These are phyloP conservation scores for Pelargonium myrrhifolium DNA, from an alignment of 441 rosid genomes.

Conservation along the genomic window DNA sequence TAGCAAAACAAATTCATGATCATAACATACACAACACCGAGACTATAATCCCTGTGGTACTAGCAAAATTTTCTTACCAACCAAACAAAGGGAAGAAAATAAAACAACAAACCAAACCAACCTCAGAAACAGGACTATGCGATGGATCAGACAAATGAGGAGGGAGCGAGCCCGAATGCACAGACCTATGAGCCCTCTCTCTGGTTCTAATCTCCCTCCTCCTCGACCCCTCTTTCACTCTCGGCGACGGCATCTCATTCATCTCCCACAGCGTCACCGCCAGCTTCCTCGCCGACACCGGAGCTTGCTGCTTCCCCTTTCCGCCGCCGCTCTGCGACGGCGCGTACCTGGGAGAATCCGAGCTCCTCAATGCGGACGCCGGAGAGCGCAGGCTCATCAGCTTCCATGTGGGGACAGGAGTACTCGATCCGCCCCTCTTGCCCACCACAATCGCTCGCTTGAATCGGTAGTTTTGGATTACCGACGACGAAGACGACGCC, in stretches of 20 bases:
- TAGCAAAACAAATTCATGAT: neutral
- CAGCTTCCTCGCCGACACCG: constrained; percentile 88
- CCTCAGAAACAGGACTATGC: constrained; percentile 95
- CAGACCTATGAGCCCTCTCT: constrained; percentile 47
- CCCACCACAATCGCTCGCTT: constrained; percentile 87
- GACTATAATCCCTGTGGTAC: neutral
- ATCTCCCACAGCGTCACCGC: constrained; percentile 98
- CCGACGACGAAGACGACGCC: constrained; percentile 81
- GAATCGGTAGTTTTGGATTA: constrained; percentile 64
- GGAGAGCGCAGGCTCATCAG: constrained; percentile 61
- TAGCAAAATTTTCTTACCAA: neutral
- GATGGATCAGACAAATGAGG: constrained; percentile 97
- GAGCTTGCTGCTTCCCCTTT: constrained; percentile 42
- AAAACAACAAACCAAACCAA: constrained; percentile 19
- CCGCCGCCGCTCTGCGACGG: constrained; percentile 36
- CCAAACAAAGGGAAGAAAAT: neutral
- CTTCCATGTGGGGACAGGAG: constrained; percentile 90
- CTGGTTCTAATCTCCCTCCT: constrained; percentile 41
- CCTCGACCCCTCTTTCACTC: constrained; percentile 32
- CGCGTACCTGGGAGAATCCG: constrained; percentile 48
- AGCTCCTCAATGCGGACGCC: constrained; percentile 39
- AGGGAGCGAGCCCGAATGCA: constrained; percentile 73
- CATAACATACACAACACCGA: neutral
- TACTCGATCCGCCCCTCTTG: constrained; percentile 81
- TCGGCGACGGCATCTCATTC: constrained; percentile 89